Conservation (phyloP, 257 asterid genomes). For the Orobanche coerulescens region DNA sequence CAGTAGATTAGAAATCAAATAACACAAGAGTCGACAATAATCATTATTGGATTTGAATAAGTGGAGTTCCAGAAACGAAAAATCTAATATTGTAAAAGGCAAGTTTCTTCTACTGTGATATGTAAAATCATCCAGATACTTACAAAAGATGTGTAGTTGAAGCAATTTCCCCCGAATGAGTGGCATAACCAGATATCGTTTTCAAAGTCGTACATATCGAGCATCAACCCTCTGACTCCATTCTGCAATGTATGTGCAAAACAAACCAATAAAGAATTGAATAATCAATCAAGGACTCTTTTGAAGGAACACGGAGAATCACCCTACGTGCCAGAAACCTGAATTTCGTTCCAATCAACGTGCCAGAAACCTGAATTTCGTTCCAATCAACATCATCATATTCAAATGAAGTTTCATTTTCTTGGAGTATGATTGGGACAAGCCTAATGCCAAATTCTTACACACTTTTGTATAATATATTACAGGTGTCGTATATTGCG, state of each 20-base stretch:
- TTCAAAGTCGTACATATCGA: constrained; percentile 82
- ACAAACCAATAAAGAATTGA: constrained; percentile 16
- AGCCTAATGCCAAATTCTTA: neutral
- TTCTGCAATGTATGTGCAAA: constrained; percentile 48
- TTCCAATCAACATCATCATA: neutral
- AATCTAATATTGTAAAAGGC: neutral
- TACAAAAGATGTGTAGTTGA: constrained; percentile 88
- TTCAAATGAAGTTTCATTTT: neutral
- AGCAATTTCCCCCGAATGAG: constrained; percentile 79
- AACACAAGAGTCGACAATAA: neutral
- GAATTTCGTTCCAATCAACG: neutral
- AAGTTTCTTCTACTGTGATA: neutral
- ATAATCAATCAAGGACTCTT: neutral
- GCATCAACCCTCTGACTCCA: constrained; percentile 95
- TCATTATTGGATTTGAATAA: neutral
- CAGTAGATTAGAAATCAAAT: constrained; percentile 21
- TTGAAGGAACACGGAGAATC: neutral
- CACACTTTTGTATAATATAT: neutral
- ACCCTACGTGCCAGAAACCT: neutral
- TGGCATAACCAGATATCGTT: constrained; percentile 93
- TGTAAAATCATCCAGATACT: constrained; percentile 26
- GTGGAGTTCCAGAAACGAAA: constrained; percentile 3
- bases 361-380: neutral
- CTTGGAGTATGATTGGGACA: neutral
- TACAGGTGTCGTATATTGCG: neutral